Conservation (phyloP, 495 filamentous ascomycete genomes). For the Penicillium tannophilum region DNA sequence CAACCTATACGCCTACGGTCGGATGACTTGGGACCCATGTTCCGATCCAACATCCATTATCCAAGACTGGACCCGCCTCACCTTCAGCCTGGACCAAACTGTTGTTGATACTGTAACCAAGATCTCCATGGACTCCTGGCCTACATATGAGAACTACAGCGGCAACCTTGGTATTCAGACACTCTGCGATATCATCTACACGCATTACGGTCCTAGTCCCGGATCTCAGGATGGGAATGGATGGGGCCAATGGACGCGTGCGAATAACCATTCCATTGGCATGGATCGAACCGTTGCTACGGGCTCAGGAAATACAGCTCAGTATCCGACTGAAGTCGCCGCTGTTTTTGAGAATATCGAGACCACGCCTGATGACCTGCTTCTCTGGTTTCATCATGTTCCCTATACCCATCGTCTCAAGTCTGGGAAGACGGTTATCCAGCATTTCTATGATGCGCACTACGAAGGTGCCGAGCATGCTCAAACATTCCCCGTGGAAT, state of each 20-base stretch:
- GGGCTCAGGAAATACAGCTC: slow-evolving; percentile 65
- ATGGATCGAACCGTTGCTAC: slow-evolving; percentile 73
- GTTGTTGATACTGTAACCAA: slow-evolving; percentile 61
- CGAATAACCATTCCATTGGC: slow-evolving; percentile 58
- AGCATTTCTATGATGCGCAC: slow-evolving; percentile 76
- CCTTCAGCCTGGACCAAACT: slow-evolving; percentile 55
- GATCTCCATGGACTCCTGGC: slow-evolving; percentile 71
- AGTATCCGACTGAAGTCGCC: slow-evolving; percentile 65
- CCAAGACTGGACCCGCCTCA: slow-evolving; percentile 67
- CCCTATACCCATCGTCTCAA: slow-evolving; percentile 65
- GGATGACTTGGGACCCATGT: slow-evolving; percentile 62
- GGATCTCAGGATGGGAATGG: slow-evolving; percentile 66
- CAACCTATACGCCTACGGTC: slow-evolving; percentile 72
- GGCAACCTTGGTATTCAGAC: slow-evolving; percentile 75
- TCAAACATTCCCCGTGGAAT: slow-evolving; percentile 56
- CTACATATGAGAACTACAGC: slow-evolving; percentile 69
- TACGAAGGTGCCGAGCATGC: slow-evolving; percentile 63
- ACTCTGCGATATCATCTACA: slow-evolving; percentile 65
- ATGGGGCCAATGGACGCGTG: slow-evolving; percentile 75
- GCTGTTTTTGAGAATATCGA: slow-evolving; percentile 58
- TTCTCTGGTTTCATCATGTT: slow-evolving; percentile 79
- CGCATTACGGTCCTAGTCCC: slow-evolving; percentile 69
- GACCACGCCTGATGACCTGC: slow-evolving; percentile 67
- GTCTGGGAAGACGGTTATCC: slow-evolving; percentile 69
- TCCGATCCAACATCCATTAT: slow-evolving; percentile 50